A percentile compares a stretch with the other conserved stretches of the same genome.
These are phyloP conservation scores for Colletotrichum plurivorum DNA, from an alignment of 2,329 filamentous ascomycete species.

Conservation along the genomic window DNA sequence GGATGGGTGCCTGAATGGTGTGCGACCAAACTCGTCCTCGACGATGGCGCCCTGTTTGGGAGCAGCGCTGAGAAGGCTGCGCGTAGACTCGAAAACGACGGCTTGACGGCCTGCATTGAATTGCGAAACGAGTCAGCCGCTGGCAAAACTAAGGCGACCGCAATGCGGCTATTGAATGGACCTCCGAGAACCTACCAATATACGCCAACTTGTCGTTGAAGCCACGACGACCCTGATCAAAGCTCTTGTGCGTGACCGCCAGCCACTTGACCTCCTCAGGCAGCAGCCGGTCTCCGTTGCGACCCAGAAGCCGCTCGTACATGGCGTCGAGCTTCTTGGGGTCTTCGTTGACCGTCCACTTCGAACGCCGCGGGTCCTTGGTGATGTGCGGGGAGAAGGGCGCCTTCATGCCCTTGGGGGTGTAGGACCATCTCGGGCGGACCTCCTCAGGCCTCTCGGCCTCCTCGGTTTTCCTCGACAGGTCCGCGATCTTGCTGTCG, in stretches of 20 bases:
- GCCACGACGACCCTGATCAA: constrained; percentile 92
- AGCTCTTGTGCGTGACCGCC: constrained; percentile 97
- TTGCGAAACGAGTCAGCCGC: constrained; percentile 26
- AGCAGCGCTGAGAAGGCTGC: constrained; percentile 67
- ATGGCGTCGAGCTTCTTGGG: constrained; percentile 81
- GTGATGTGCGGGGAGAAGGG: constrained; percentile 74
- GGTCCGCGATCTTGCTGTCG: constrained; percentile 32
- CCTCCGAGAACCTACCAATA: constrained; percentile 70
- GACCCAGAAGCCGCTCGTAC: constrained; percentile 83
- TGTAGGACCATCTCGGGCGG: constrained; percentile 71
- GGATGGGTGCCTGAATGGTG: constrained; percentile 78
- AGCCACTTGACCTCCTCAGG: constrained; percentile 97
- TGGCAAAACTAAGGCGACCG: background rate
- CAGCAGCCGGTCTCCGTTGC: constrained; percentile 79
- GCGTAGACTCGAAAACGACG: constrained; percentile 45
- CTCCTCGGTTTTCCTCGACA: constrained; percentile 31
- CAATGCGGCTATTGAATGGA: constrained; percentile 18
- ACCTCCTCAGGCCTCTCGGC: constrained; percentile 29
- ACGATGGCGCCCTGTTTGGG: constrained; percentile 46
- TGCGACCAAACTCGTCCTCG: constrained; percentile 67
- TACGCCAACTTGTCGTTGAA: constrained; percentile 96
- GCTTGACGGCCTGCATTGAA: constrained; percentile 46
- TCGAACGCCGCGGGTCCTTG: constrained; percentile 65
- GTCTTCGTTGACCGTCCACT: constrained; percentile 82
- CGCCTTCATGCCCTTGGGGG: constrained; percentile 78